Conservation (phyloP, 768 basidiomycete genomes). For the Sporobolomyces phaffii region DNA sequence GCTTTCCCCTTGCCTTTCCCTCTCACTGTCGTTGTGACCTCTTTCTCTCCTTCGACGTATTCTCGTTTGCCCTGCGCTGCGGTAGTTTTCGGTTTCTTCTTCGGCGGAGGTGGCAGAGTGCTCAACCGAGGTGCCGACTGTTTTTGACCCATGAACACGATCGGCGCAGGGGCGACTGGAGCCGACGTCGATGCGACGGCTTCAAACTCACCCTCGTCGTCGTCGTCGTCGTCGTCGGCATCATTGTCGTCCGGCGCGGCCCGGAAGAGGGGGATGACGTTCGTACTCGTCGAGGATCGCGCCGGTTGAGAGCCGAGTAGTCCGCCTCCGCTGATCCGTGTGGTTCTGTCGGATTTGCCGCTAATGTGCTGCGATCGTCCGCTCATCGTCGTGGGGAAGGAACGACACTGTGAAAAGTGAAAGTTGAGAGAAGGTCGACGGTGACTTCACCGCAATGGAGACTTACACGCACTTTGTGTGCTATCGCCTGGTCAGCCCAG, state of each 20-base stretch:
- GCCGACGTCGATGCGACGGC: neutral
- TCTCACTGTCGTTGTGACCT: slow-evolving; percentile 1
- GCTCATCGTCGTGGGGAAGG: too few relatives aligned
- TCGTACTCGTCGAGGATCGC: neutral
- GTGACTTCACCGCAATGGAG: too few relatives aligned
- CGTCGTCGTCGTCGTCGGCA: neutral
- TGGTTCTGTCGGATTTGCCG: slow-evolving; percentile 4
- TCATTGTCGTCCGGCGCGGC: slow-evolving; percentile 1
- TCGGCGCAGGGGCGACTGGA: neutral
- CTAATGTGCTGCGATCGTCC: slow-evolving; percentile 1
- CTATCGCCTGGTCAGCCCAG: too few relatives aligned
- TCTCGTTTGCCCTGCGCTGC: slow-evolving; percentile 43
- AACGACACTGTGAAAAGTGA: too few relatives aligned
- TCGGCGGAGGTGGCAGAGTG: slow-evolving; percentile 25
- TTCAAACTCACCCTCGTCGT: slow-evolving; percentile 1
- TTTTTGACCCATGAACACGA: neutral
- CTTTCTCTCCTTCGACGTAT: slow-evolving; percentile 32
- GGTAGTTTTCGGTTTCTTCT: slow-evolving; percentile 19
- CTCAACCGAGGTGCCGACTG: neutral
- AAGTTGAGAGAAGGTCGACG: too few relatives aligned
- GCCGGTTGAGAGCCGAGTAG: neutral
- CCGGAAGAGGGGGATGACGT: slow-evolving; percentile 9
- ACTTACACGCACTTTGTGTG: too few relatives aligned
- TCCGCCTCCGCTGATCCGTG: slow-evolving; percentile 10
- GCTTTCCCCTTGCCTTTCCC: slow-evolving; percentile 13